These are phyloP conservation scores for Lasiodiplodia theobromae DNA, from an alignment of 2,329 filamentous ascomycete genomes.

Conservation along the genomic window DNA sequence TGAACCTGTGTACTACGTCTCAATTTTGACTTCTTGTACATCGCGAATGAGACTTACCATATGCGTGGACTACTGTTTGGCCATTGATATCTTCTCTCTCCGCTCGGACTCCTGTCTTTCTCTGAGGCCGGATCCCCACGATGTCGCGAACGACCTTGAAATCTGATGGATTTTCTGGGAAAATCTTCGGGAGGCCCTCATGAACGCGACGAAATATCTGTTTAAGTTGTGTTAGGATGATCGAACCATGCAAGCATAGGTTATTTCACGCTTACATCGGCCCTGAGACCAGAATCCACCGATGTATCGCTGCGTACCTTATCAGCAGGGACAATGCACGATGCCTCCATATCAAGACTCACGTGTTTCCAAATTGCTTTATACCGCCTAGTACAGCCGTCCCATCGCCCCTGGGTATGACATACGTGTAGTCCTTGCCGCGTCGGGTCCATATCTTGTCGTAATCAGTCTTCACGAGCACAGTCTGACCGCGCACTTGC, in stretches of 20 bases:
- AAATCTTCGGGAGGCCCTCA: constrained; percentile 34
- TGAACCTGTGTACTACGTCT: background rate
- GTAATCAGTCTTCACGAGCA: constrained; percentile 36
- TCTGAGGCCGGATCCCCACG: constrained; percentile 36
- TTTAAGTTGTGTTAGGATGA: background rate
- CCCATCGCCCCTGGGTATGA: constrained; percentile 35
- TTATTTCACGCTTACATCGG: constrained; percentile 15
- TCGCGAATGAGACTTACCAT: constrained; percentile 30
- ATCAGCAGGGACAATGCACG: background rate
- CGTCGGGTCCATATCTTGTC: constrained; percentile 35
- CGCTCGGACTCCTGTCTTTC: constrained; percentile 35
- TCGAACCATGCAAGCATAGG: background rate
- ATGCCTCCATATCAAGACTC: background rate
- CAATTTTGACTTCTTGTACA: background rate
- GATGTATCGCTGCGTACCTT: background rate
- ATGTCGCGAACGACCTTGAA: constrained; percentile 37
- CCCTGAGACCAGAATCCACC: constrained; percentile 27
- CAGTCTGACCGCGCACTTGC: constrained; percentile 36
- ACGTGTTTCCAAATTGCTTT: constrained; percentile 33
- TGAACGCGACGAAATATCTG: constrained; percentile 35
- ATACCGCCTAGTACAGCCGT: constrained; percentile 38
- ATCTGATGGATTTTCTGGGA: constrained; percentile 30
- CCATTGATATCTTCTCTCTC: constrained; percentile 40
- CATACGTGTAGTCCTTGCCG: constrained; percentile 38
- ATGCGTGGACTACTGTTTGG: constrained; percentile 41